Evolutionary conservation across 192 early-diverging fungal genomes (phyloP).

Genomic region (Dispira simplex): DNA sequence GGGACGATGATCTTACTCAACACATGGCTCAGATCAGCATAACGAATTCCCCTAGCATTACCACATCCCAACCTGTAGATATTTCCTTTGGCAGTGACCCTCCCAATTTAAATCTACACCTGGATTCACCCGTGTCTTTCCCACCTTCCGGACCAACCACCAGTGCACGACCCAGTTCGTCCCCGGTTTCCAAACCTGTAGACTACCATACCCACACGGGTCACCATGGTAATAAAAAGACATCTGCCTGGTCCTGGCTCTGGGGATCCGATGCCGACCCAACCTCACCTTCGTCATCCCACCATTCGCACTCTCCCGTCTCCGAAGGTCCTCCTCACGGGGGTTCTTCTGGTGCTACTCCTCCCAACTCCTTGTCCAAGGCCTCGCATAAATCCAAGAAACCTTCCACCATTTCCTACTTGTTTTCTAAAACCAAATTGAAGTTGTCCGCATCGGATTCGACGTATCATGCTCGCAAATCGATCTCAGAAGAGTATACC

Average conservation of each 20-base stretch:
- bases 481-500: not conserved
- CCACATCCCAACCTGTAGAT: too few species aligned
- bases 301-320: not conserved
- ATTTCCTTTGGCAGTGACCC: too few species aligned
- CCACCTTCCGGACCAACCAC: too few species aligned
- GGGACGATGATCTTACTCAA: too few species aligned
- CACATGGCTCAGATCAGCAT: too few species aligned
- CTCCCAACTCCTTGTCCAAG: slow-evolving; percentile 7
- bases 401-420: slow-evolving; percentile 10
- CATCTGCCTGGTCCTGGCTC: slow-evolving; percentile 25
- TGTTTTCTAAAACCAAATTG: slow-evolving; percentile 2
- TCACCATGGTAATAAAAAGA: slow-evolving; percentile 14
- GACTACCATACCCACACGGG: too few species aligned
- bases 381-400: not conserved
- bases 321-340: not conserved
- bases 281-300: not conserved
- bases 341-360: slow-evolving; percentile 4
- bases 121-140: too few species aligned
- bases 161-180: too few species aligned
- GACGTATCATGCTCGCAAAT: not conserved
- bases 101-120: too few species aligned
- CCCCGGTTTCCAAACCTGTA: too few species aligned
- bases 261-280: slow-evolving; percentile 23
- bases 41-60: too few species aligned
- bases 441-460: slow-evolving; percentile 1